A percentile compares a stretch with the other conserved stretches of the same genome.
Conservation (phyloP, 2,329 filamentous ascomycete species). For the Emydomyces testavorans region DNA sequence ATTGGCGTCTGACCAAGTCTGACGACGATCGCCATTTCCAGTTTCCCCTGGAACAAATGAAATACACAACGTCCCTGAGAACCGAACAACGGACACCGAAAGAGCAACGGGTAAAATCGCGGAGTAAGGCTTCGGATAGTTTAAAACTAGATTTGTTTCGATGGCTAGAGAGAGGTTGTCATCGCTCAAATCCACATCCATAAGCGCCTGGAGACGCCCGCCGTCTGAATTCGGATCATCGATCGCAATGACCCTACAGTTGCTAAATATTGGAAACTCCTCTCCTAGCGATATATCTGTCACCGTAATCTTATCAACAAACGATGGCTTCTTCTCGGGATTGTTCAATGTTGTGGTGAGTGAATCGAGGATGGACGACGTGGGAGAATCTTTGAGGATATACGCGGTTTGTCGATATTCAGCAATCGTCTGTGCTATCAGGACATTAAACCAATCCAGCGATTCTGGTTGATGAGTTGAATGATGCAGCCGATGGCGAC, state of each 20-base stretch:
- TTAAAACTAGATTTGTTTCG: constrained; percentile 86
- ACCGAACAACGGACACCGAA: constrained; percentile 81
- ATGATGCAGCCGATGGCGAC: constrained; percentile 34
- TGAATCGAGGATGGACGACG: constrained; percentile 60
- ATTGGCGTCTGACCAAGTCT: neutral
- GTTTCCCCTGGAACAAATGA: constrained; percentile 66
- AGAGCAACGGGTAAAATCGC: constrained; percentile 86
- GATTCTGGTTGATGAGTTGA: constrained; percentile 91
- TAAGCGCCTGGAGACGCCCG: constrained; percentile 74
- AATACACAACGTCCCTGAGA: constrained; percentile 86
- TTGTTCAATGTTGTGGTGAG: constrained; percentile 80
- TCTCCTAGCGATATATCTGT: constrained; percentile 90
- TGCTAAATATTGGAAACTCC: constrained; percentile 97
- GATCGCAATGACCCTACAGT: constrained; percentile 88
- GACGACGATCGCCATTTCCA: neutral
- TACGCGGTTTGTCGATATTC: constrained; percentile 89
- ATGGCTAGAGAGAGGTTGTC: constrained; percentile 88
- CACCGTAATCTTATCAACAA: constrained; percentile 84
- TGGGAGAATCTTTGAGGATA: constrained; percentile 56
- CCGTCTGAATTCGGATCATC: constrained; percentile 48
- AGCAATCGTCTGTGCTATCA: constrained; percentile 91
- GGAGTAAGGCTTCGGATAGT: constrained; percentile 82
- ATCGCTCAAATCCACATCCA: constrained; percentile 90
- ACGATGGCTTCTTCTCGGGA: constrained; percentile 74
- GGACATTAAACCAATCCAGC: constrained; percentile 96